Evolutionary conservation across 768 basidiomycete species (phyloP), one percentile per base, ranked within the genome.

Genomic region (Dioszegia aurantiaca): DNA sequence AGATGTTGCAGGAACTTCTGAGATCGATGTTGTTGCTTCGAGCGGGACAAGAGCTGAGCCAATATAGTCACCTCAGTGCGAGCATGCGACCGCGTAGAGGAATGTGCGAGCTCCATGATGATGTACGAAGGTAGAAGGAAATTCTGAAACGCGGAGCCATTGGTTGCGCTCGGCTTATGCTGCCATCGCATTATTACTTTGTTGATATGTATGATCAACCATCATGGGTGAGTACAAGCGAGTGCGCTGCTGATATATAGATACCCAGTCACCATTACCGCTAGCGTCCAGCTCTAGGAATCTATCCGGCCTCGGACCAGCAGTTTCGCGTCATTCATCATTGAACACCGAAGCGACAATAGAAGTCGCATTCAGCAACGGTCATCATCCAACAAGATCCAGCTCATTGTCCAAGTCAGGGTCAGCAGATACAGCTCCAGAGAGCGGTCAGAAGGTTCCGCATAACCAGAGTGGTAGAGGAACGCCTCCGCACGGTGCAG

Each of bases 11-110:
- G 42, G 59, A 73, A 73, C 17, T 64, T 51, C 37, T 66, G 67
- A 4, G 58, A 47, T 2, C 63, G 61, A 51, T 73, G 72, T 52
- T 73, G 72, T 42, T 56, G 55, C 42, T 44, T 55, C 6, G 72
- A 67, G n/a, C 65, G 55, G 3, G 41, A 48, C 12, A 49, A 27
- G 3, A 72, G 36, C 1, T 53, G 37, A 11, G 53, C 42, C 4
- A 72, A 56, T 10, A 65, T 24, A 2, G 52, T 49, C 23, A 69
- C 41, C 39, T 72, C 67, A 16, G 60, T 64, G 11, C 41, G 23
- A 19, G 64, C 55, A 40, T 69, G 70, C n/a, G n/a, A n/a, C n/a
- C n/a, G n/a, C n/a, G n/a, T n/a, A n/a, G n/a, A n/a, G n/a, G n/a
- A n/a, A n/a, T n/a, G 33, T 14, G 33, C 33, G 14, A 33, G 33